phyloP scores from a whole-genome alignment of 148 eudicot genomes.

The Talinum fruticosum region DNA sequence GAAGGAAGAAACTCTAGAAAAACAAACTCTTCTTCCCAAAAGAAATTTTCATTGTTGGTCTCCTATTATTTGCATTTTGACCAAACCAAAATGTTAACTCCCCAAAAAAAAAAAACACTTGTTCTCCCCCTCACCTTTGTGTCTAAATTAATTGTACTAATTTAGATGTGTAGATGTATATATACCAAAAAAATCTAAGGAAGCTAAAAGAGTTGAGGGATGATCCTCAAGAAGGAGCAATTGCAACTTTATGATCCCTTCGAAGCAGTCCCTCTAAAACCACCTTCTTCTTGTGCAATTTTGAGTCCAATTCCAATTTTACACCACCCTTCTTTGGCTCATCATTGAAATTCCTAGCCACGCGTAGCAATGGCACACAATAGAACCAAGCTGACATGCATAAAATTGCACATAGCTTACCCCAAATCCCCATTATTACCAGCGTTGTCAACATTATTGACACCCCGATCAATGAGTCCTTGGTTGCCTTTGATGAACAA shows the following conservation, averaged over 20 bases:
- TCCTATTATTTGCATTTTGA: no score
- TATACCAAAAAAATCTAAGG: neutral
- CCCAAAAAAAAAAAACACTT: neutral
- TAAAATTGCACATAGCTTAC: neutral
- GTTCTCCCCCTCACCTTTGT: no score
- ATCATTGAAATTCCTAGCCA: neutral
- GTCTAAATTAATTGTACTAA: no score
- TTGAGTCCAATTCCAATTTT: conserved; percentile 15
- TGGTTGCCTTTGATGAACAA: neutral
- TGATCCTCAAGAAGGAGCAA: neutral
- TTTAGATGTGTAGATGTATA: no score
- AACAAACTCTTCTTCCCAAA: neutral
- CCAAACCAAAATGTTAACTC: no score
- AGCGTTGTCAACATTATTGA: conserved; percentile 1
- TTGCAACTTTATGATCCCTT: conserved; percentile 18
- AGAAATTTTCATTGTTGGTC: neutral
- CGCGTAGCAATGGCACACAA: conserved; percentile 10
- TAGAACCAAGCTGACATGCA: conserved; percentile 48
- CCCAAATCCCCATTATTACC: neutral
- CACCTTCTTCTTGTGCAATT: conserved; percentile 38
- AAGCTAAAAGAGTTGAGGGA: no score
- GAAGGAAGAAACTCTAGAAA: neutral
- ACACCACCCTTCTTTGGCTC: neutral
- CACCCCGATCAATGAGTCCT: neutral
- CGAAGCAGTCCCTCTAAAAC: conserved; percentile 42